These are phyloP conservation scores for Plasmopara halstedii DNA, from an alignment of 352 stramenopile genomes.

Conservation along the genomic window DNA sequence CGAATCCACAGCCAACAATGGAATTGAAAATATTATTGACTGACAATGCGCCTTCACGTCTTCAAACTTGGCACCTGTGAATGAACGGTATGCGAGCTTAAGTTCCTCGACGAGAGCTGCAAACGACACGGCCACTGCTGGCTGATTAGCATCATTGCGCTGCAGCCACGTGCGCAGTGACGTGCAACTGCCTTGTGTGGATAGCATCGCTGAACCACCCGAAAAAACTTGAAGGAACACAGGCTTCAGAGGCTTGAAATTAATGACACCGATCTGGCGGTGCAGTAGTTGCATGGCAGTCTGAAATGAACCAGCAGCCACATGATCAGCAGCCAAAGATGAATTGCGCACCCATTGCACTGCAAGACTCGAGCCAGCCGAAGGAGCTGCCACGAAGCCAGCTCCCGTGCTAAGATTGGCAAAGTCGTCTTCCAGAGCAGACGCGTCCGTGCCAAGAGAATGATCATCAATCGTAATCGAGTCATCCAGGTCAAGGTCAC, in stretches of 20 bases:
- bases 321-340: conserved; percentile 96
- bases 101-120: conserved; percentile 88
- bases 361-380: conserved; percentile 81
- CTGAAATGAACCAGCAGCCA: conserved; percentile 92
- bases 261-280: conserved; percentile 97
- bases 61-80: conserved; percentile 97
- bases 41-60: conserved; percentile 92
- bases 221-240: conserved; percentile 84
- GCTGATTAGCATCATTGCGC: conserved; percentile 82
- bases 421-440: conserved; percentile 54
- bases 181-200: conserved; percentile 77
- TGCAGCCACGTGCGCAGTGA: conserved; percentile 75
- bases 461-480: conserved; percentile 46
- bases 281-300: conserved; percentile 98
- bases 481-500: conserved; percentile 82
- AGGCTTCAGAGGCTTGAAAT: conserved; percentile 94
- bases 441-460: conserved; percentile 30
- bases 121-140: conserved; percentile 86
- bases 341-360: conserved; percentile 94
- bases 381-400: conserved; percentile 88
- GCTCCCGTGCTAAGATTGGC: conserved; percentile 23
- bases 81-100: conserved; percentile 94
- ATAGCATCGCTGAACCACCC: conserved; percentile 69
- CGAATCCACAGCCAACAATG: conserved; percentile 91
- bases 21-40: conserved; percentile 92